These are phyloP conservation scores for Tuber microsphaerosporum DNA, from an alignment of 495 filamentous ascomycete species.

Conservation along the genomic window DNA sequence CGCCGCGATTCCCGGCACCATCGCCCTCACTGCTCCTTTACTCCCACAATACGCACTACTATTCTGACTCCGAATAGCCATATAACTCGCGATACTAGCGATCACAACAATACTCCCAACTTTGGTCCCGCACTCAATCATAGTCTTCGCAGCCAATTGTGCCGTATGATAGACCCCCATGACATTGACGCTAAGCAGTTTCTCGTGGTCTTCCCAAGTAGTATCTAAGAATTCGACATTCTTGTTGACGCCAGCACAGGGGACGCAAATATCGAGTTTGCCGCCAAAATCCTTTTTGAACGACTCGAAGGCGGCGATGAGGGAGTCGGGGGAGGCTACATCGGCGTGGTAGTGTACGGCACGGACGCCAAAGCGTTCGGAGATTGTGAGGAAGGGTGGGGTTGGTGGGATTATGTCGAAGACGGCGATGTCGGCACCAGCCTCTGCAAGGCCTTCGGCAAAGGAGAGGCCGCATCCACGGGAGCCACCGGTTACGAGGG, in stretches of 20 bases:
- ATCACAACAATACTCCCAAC: slow-evolving; percentile 48
- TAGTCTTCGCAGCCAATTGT: slow-evolving; percentile 47
- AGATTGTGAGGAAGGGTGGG: slow-evolving; percentile 40
- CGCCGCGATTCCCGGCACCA: slow-evolving; percentile 49
- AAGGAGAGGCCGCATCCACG: slow-evolving; percentile 63
- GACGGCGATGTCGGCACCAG: slow-evolving; percentile 41
- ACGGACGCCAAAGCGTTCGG: slow-evolving; percentile 41
- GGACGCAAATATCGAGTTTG: slow-evolving; percentile 63
- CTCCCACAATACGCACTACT: slow-evolving; percentile 43
- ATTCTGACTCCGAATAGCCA: slow-evolving; percentile 40
- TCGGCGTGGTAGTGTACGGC: slow-evolving; percentile 43
- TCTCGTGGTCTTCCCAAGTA: slow-evolving; percentile 46
- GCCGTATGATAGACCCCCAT: slow-evolving; percentile 68
- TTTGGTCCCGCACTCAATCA: slow-evolving; percentile 48
- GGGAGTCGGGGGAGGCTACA: slow-evolving; percentile 48
- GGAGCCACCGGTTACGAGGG: slow-evolving; percentile 86
- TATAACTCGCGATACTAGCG: slow-evolving; percentile 48
- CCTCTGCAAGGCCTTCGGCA: slow-evolving; percentile 40
- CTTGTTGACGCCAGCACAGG: slow-evolving; percentile 56
- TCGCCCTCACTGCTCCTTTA: slow-evolving; percentile 40
- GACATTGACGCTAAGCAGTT: slow-evolving; percentile 61
- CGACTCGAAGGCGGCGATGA: slow-evolving; percentile 70
- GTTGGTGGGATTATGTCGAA: slow-evolving; percentile 43
- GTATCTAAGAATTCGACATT: slow-evolving; percentile 43
- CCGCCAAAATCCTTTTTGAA: slow-evolving; percentile 73